phyloP scores from a whole-genome alignment of 1,139 yeast species.

The Ogataea hybrid region DNA sequence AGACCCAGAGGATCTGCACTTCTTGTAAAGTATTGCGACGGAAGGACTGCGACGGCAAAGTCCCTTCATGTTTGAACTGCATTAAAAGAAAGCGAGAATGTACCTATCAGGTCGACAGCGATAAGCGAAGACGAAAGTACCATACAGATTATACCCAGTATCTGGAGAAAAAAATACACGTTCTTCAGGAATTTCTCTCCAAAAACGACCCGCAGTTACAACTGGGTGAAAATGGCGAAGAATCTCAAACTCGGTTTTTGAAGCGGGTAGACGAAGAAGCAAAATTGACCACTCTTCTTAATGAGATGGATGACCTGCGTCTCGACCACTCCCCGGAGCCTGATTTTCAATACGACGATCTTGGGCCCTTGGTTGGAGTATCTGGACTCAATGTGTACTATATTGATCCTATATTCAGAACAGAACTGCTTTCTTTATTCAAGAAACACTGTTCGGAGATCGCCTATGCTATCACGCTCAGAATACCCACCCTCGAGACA shows the following conservation, averaged over 20 bases:
- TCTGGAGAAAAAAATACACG: slow-evolving; percentile 25
- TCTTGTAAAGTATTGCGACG: slow-evolving; percentile 19
- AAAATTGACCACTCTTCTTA: background rate
- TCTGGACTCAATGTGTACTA: slow-evolving; percentile 15
- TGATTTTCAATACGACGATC: slow-evolving; percentile 1
- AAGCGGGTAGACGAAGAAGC: slow-evolving; percentile 3
- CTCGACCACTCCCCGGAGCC: background rate
- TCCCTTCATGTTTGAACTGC: slow-evolving; percentile 24
- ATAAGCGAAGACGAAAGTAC: slow-evolving; percentile 31
- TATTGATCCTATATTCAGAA: slow-evolving; percentile 22
- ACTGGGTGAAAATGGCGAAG: background rate
- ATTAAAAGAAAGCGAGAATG: slow-evolving; percentile 18
- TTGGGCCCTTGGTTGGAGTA: slow-evolving; percentile 13
- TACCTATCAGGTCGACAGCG: slow-evolving; percentile 22
- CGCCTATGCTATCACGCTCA: slow-evolving; percentile 15
- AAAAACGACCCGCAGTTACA: slow-evolving; percentile 20
- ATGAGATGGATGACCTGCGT: background rate
- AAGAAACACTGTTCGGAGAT: slow-evolving; percentile 19
- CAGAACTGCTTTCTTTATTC: slow-evolving; percentile 19
- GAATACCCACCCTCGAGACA: slow-evolving; percentile 10
- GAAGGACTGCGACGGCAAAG: slow-evolving; percentile 25
- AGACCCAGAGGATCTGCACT: slow-evolving; percentile 14
- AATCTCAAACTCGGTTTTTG: background rate
- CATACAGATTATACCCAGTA: slow-evolving; percentile 31
- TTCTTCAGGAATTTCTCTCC: slow-evolving; percentile 25